Percentiles rank a stretch among this genome's conserved stretches.
Evolutionary conservation across 129 eudicot genomes (phyloP).

Genomic region (Glebionis coronaria): DNA sequence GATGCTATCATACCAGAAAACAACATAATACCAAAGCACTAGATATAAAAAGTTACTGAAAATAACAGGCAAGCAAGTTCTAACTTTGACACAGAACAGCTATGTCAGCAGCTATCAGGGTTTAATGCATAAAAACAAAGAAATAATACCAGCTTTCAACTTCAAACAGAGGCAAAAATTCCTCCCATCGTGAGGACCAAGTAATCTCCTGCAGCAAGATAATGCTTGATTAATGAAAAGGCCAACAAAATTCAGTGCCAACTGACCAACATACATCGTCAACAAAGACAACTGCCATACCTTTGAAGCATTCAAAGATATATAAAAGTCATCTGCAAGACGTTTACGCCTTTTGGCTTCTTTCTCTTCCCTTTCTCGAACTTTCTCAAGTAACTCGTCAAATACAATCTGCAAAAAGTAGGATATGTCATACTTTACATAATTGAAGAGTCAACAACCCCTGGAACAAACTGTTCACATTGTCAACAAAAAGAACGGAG

Average conservation of each 20-base stretch:
- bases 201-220: slow-evolving; percentile 60
- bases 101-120: not conserved
- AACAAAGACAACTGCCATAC: slow-evolving; percentile 26
- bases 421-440: not conserved
- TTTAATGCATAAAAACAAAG: not conserved
- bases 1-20: not conserved
- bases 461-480: not conserved
- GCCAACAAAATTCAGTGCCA: not conserved
- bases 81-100: too few relatives aligned
- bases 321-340: slow-evolving; percentile 63
- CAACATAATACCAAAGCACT: not conserved
- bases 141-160: slow-evolving; percentile 39
- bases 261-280: slow-evolving; percentile 2
- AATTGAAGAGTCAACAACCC: not conserved
- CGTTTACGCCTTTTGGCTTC: slow-evolving; percentile 92
- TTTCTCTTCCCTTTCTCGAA: slow-evolving; percentile 79
- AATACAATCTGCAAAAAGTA: slow-evolving; percentile 55
- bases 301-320: slow-evolving; percentile 60
- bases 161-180: slow-evolving; percentile 54
- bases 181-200: slow-evolving; percentile 86
- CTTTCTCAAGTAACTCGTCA: slow-evolving; percentile 75
- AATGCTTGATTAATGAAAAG: not conserved
- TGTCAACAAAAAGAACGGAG: not conserved
- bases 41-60: too few relatives aligned
- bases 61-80: too few relatives aligned